A percentile compares a stretch with the other conserved stretches of the same genome.
phyloP scores from a whole-genome alignment of 495 filamentous ascomycete species.

The Neurospora sp. region DNA sequence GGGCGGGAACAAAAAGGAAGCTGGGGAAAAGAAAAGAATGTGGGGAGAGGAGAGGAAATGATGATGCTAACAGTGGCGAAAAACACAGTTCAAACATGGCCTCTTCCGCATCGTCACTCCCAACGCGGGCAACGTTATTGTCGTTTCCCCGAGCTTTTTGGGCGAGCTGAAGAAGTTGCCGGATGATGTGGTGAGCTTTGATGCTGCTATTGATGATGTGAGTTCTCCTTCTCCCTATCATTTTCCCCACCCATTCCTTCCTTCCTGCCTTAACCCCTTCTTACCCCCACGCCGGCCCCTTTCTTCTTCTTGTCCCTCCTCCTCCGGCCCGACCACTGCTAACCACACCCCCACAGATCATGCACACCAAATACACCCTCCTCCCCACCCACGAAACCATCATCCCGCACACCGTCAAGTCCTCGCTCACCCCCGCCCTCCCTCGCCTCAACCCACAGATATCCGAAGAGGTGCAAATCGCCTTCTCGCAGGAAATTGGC shows the following conservation, averaged over 20 bases:
- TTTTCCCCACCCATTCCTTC: neutral
- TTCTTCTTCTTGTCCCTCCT: neutral
- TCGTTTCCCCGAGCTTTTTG: constrained; percentile 24
- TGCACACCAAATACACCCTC: constrained; percentile 21
- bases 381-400: constrained; percentile 3
- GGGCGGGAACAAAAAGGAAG: neutral
- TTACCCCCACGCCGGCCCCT: too few relatives aligned
- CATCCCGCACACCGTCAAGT: constrained; percentile 17
- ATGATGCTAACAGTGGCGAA: neutral
- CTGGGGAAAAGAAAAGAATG: neutral
- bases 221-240: neutral
- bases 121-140: constrained; percentile 17
- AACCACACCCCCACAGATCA: constrained; percentile 29
- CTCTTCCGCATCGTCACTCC: constrained; percentile 23
- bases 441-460: constrained; percentile 16
- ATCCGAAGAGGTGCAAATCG: constrained; percentile 16
- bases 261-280: neutral
- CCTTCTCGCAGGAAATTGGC: constrained; percentile 16
- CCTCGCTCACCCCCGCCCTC: constrained; percentile 17
- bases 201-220: constrained; percentile 22
- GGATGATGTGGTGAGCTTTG: constrained; percentile 26
- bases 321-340: constrained; percentile 16
- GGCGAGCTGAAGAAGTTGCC: constrained; percentile 27
- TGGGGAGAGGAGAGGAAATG: neutral
- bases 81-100: constrained; percentile 22